Evolutionary conservation across 495 filamentous ascomycete species (phyloP), one percentile per base, ranked within the genome.

Genomic region (Neurospora terricola): DNA sequence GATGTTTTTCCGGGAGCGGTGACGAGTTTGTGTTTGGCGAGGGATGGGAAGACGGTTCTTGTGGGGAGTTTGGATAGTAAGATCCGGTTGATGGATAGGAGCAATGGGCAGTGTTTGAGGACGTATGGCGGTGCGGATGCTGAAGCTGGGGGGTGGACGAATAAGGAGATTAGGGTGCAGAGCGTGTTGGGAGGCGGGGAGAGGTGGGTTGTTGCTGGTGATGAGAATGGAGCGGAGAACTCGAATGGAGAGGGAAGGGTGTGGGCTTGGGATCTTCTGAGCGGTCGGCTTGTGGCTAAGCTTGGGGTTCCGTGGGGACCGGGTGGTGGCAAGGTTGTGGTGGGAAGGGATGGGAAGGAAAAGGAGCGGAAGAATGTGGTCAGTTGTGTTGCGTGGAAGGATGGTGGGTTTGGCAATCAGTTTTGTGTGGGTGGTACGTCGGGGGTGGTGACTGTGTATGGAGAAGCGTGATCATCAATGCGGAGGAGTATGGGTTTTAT

Each of bases 191-290:
- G 91, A 0, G 86, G 88, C 27, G 89, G 85, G 72, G 96, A 97
- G 81, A 88, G 88, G 43, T 91, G 89, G 40, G 93, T 96, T 10
- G 77, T 99, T 27, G 91, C 89, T 72, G 96, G 96, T n/a, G 91
- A 92, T 75, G 94, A 98, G 82, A 80, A 82, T 5, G 79, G 36
- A 78, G 80, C 4, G 73, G 77, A 5, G 81, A 48, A 21, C 48
- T 59, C 48, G n/a, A 88, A 77, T 2, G 84, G 54, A 36, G 54
- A 90, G 72, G 91, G 90, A 10, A 87, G 89, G 76, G 86, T 97
- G 21, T 93, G 91, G 86, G 93, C 90, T 14, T 98, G 95, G 93
- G 94, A 97, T 87, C 79, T 97, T n/a, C 76, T 97, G 69, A 91
- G 85, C 45, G 95, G 94, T 2, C 88, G 90, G 71, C 77, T 91